Evolutionary conservation across 1,139 yeast genomes (phyloP).

Genomic region (Ashbya aceris): DNA sequence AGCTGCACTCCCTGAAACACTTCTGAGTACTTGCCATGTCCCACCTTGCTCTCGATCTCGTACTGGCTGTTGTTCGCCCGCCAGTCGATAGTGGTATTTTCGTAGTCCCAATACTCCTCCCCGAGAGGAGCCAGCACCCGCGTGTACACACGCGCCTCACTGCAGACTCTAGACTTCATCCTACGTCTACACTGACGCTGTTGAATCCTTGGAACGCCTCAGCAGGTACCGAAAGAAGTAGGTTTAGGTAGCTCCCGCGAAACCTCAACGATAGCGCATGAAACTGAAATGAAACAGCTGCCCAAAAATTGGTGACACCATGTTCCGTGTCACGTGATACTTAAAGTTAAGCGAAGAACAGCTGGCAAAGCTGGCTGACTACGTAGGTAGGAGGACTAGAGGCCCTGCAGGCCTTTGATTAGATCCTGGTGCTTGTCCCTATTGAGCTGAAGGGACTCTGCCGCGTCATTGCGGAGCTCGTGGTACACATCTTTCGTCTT

Average conservation of each 20-base stretch:
- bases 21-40: slow-evolving; percentile 95
- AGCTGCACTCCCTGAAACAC: slow-evolving; percentile 78
- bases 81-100: slow-evolving; percentile 52
- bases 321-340: no score
- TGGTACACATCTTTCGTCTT: slow-evolving; percentile 71
- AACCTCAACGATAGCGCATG: no score
- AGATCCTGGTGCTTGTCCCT: slow-evolving; percentile 24
- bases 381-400: slow-evolving; percentile 8
- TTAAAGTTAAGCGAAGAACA: no score
- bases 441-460: slow-evolving; percentile 12
- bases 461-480: slow-evolving; percentile 16
- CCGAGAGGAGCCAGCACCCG: slow-evolving; percentile 77
- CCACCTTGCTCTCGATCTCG: slow-evolving; percentile 86
- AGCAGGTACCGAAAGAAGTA: no score
- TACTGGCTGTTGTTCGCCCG: slow-evolving; percentile 44
- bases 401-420: slow-evolving; percentile 25
- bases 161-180: slow-evolving; percentile 32
- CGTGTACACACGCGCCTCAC: slow-evolving; percentile 81
- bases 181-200: no score
- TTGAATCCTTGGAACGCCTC: no score
- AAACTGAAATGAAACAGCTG: no score
- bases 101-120: slow-evolving; percentile 91
- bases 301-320: no score
- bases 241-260: no score
- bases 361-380: no score